phyloP scores from a whole-genome alignment of 306 rosid species.

The Cucumis cinereus region DNA sequence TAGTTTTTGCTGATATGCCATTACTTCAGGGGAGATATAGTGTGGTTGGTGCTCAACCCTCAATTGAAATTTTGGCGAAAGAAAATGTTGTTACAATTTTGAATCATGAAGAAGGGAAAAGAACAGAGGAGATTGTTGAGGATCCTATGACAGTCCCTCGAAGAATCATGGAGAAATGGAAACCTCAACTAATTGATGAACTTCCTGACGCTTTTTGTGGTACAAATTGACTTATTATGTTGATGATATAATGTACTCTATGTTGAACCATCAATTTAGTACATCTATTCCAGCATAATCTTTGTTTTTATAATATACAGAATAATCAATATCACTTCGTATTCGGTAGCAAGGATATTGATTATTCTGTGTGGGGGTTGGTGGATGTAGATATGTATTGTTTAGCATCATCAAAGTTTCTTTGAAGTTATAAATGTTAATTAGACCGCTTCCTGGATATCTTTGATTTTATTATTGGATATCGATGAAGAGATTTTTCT shows the following conservation, averaged over 20 bases:
- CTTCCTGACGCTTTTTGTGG: constrained; percentile 98
- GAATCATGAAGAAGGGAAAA: constrained; percentile 60
- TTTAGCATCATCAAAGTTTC: not conserved
- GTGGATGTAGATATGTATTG: not conserved
- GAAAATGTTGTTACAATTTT: constrained; percentile 80
- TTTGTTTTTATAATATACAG: not conserved
- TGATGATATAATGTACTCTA: not conserved
- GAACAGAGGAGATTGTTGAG: constrained; percentile 55
- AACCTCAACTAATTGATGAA: constrained; percentile 68
- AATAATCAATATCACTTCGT: not conserved
- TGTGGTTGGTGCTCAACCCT: constrained; percentile 82
- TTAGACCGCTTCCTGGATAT: not conserved
- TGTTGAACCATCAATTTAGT: not conserved
- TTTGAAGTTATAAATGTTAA: too few relatives aligned
- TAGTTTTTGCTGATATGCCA: not conserved
- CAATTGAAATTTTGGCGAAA: constrained; percentile 84
- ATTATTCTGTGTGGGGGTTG: not conserved
- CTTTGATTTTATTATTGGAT: not conserved
- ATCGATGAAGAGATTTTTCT: not conserved
- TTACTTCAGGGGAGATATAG: constrained; percentile 69
- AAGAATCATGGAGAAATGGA: constrained; percentile 69
- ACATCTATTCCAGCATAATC: not conserved
- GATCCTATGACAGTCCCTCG: constrained; percentile 80
- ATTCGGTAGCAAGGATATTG: not conserved
- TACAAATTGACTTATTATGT: constrained; percentile 13